A percentile compares a stretch with the other conserved stretches of the same genome.
phyloP scores from a whole-genome alignment of 1,139 yeast species.

The Sugiyamaella pinicola region DNA sequence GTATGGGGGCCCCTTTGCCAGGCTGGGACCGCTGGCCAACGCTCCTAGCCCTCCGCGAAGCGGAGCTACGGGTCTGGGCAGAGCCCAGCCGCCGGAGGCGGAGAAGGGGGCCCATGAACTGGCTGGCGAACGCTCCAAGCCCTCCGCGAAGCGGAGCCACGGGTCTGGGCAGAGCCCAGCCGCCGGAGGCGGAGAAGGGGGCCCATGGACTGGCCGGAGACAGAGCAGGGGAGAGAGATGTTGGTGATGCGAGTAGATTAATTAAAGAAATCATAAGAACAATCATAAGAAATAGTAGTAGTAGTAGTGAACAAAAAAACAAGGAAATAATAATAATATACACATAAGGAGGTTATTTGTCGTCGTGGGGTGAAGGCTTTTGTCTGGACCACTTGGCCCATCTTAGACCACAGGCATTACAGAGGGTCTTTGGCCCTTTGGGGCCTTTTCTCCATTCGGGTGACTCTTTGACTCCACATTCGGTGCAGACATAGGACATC shows the following conservation, averaged over 20 bases:
- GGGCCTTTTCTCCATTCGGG: constrained; percentile 75
- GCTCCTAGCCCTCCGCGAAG: not conserved
- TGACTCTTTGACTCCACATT: constrained; percentile 65
- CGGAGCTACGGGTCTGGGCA: not conserved
- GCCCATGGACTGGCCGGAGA: too few species aligned
- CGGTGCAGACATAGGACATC: constrained; percentile 33
- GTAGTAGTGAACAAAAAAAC: not conserved
- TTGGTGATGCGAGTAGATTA: not conserved
- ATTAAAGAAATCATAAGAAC: not conserved
- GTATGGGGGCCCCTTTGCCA: not conserved
- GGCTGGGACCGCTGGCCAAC: not conserved
- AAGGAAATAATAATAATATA: not conserved
- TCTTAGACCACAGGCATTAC: constrained; percentile 68
- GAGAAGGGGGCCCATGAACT: too few species aligned
- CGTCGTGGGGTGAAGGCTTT: constrained; percentile 18
- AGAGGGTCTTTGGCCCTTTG: constrained; percentile 61
- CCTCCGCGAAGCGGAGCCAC: not conserved
- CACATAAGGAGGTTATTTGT: constrained; percentile 1
- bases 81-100: not conserved
- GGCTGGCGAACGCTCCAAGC: too few species aligned
- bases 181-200: not conserved
- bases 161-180: not conserved
- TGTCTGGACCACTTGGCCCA: constrained; percentile 47
- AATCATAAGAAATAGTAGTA: not conserved
- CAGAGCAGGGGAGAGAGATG: not conserved